Base-by-base conservation (phyloP, 208 protist genomes). In the Phytomonas sp. region DNA sequence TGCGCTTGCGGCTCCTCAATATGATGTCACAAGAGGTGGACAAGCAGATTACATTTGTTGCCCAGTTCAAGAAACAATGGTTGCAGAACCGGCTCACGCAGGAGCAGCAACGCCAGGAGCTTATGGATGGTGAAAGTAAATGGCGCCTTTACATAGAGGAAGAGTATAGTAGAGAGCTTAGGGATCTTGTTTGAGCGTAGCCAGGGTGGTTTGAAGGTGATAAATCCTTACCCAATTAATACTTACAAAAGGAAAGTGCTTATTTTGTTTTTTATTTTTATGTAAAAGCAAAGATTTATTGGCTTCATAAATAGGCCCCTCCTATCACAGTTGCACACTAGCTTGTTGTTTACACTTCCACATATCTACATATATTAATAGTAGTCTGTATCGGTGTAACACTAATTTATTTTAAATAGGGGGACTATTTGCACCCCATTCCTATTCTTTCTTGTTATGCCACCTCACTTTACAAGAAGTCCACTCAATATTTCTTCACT, bases 31-130 rank as follows among this genome's bases (percentile, higher is more conserved):
- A 56, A 2, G 81, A 88, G 45, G 32, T 96, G 11, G 83, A 94
- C 62, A 83, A 94, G 34, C 86, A 96, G 71, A 78, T 93, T 31
- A 31, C 87, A 30, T 94, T 86, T 66, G 87, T 96, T 5, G 71
- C 83, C 4, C 80, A 94, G 71, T 91, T 94, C 60, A 92, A 93
- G 73, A 85, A 93, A 66, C 76, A 89, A 73, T 96, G 91, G 89
- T 73, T 96, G 59, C 76, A 82, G 67, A 84, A 91, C 67, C 79
- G 83, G 11, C 73, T 73, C 34, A 63, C 76, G 33, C 72, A 90
- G 23, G 87, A 94, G 75, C 75, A 72, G 23, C 82, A 75, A 59
- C 70, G 91, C 8, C 78, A 86, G 60, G 67, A 81, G n/a, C 29
- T 96, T 33, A 69, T 91, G 61, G 52, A 67, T 32, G 76, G 76